Percentiles rank a stretch among this genome's conserved stretches.
Conservation (phyloP, 768 basidiomycete genomes). For the Mrakia gelida region DNA sequence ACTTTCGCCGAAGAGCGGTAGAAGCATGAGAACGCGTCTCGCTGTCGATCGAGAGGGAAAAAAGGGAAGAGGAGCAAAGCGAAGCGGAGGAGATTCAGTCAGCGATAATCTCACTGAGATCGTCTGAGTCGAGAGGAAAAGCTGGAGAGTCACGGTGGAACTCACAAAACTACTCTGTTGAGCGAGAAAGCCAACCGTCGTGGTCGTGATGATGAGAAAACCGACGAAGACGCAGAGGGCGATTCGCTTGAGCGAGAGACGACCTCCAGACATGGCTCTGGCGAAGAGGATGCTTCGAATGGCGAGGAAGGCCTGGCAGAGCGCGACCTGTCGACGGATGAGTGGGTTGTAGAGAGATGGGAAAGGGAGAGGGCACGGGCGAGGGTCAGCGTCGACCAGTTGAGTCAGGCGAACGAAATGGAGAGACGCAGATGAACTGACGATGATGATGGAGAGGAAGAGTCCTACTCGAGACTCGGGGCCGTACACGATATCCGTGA, state of each 20-base stretch:
- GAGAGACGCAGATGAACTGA: background rate
- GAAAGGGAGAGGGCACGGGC: background rate
- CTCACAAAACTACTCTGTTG: background rate
- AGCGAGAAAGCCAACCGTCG: background rate
- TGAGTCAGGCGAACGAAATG: too few relatives aligned
- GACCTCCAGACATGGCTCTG: background rate
- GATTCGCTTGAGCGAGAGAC: background rate
- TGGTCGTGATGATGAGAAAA: background rate
- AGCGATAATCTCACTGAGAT: background rate
- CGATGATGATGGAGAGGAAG: slow-evolving; percentile 1
- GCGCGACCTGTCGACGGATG: too few relatives aligned
- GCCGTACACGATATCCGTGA: background rate
- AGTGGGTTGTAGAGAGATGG: background rate
- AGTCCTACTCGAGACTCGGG: background rate
- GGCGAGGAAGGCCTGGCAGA: background rate
- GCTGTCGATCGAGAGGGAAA: background rate
- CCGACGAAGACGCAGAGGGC: background rate
- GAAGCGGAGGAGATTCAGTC: background rate
- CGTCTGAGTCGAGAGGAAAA: background rate
- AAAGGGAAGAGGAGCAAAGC: background rate
- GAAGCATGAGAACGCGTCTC: background rate
- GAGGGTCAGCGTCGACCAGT: too few relatives aligned
- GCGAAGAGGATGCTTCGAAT: background rate
- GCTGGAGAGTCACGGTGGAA: background rate
- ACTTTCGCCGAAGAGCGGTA: background rate